Base-by-base conservation (phyloP, 306 rosid genomes). In the Crataegus laevigata region DNA sequence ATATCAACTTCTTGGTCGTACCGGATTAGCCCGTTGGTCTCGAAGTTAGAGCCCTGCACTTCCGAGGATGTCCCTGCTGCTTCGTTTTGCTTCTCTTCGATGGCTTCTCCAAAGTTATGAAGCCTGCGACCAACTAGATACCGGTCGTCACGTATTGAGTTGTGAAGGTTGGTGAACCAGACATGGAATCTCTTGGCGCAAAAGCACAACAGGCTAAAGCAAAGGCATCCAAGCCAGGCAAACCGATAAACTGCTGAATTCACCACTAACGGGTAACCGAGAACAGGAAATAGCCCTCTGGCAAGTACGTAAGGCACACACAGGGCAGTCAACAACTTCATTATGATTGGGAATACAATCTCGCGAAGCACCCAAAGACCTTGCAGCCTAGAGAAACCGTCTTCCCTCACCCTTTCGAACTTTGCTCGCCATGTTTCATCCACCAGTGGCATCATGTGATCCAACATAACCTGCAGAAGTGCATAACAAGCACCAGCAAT, bases 161-260 rank as follows among this genome's bases (percentile, higher is more conserved):
- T 96, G 75, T 96, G 99, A 74, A 96, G 99, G 80, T 96, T 96
- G 83, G 98, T 92, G 80, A 96, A 90, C 99, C 99, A 96, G 73
- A 96, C 91, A 68, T 92, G 99, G 78, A 96, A 96, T 82, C 98
- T 88, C 91, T 87, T 90, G 71, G 92, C 99, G 75, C 98, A 96
- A 54, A 92, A 96, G 88, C 84, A 96, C 76, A 96, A 51, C 65
- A 89, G 67, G 87, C 99, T 90, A 79, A 92, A 84, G 67, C 83
- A 84, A 73, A 96, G 96, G 87, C 99, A 96, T 72, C 99, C 99
- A 70, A 92, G 71, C 98, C 99, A 96, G 79, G 99, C 99, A 78
- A 90, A 96, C 57, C 99, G 90, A 45, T 96, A 96, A 30, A 96
- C 99, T 25, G 99, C 99, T 18, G 99, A 96, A 80, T 96, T 96